Conservation (phyloP, 306 rosid genomes). For the Lotus japonicus region DNA sequence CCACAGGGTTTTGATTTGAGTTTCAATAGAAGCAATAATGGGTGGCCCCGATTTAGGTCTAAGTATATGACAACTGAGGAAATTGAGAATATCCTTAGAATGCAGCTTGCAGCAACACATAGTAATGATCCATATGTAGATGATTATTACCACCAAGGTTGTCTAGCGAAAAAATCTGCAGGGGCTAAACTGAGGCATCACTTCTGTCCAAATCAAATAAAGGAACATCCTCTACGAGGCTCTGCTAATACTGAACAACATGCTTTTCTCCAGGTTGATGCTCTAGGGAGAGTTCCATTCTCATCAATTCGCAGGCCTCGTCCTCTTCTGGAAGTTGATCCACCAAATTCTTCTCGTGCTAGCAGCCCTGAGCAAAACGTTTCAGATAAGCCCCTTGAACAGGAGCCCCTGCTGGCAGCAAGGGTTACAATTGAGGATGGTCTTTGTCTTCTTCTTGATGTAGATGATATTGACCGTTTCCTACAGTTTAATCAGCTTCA, state of each 20-base stretch:
- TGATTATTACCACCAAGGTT: constrained; percentile 91
- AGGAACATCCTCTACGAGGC: constrained; percentile 79
- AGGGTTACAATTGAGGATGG: constrained; percentile 94
- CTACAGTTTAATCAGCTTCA: constrained; percentile 81
- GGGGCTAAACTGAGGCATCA: constrained; percentile 86
- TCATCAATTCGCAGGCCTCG: constrained; percentile 99
- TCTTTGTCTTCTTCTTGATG: constrained; percentile 88
- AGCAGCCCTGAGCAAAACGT: constrained; percentile 56
- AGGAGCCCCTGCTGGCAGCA: constrained; percentile 96
- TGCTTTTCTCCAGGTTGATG: constrained; percentile 99
- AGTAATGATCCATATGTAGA: constrained; percentile 98
- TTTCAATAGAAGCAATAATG: constrained; percentile 46
- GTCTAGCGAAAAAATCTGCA: constrained; percentile 72
- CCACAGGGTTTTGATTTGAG: constrained; percentile 60
- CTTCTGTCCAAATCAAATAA: constrained; percentile 77
- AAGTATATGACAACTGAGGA: constrained; percentile 84
- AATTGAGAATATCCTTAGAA: constrained; percentile 78
- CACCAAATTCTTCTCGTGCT: constrained; percentile 55
- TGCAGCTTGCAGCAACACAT: constrained; percentile 95
- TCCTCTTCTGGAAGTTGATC: constrained; percentile 95
- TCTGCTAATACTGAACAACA: constrained; percentile 82
- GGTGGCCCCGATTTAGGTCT: constrained; percentile 81
- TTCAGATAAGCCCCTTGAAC: constrained; percentile 89
- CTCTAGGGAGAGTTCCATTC: constrained; percentile 96
- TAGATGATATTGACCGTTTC: constrained; percentile 92